Conservation (phyloP, 179 eudicot species). For the Spergularia azorica region DNA sequence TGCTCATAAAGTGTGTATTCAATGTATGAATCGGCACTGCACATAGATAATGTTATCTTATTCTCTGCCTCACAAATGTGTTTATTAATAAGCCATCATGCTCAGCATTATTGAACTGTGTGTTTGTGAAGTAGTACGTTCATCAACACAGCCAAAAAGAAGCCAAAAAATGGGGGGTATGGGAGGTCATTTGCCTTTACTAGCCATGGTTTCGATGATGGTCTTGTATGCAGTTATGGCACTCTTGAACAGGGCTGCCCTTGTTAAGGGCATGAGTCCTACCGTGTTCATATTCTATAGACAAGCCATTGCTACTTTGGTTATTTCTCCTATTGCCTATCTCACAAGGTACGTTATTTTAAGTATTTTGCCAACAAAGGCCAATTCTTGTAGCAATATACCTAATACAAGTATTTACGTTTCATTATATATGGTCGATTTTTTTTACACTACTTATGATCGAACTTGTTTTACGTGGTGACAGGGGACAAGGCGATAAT, state of each 20-base stretch:
- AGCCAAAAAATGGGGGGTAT: slow-evolving; percentile 16
- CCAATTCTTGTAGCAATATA: too few species aligned
- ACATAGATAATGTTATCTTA: too few species aligned
- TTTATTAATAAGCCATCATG: too few species aligned
- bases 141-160: background rate
- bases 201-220: slow-evolving; percentile 55
- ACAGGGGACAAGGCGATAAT: slow-evolving; percentile 35
- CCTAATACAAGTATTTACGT: too few species aligned
- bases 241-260: slow-evolving; percentile 52
- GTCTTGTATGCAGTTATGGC: slow-evolving; percentile 47
- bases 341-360: slow-evolving; percentile 35
- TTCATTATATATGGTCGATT: too few species aligned
- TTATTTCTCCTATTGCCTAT: slow-evolving; percentile 60
- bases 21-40: too few species aligned
- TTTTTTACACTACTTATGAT: too few species aligned
- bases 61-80: too few species aligned
- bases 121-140: too few species aligned
- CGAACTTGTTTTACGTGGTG: too few species aligned
- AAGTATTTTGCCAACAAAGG: background rate
- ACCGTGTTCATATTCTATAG: slow-evolving; percentile 68
- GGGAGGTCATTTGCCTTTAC: slow-evolving; percentile 46
- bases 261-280: slow-evolving; percentile 60
- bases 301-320: slow-evolving; percentile 55
- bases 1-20: too few species aligned
- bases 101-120: too few species aligned